Base-by-base conservation (phyloP, 345 rosid species). In the Eucalyptus cladocalyx region DNA sequence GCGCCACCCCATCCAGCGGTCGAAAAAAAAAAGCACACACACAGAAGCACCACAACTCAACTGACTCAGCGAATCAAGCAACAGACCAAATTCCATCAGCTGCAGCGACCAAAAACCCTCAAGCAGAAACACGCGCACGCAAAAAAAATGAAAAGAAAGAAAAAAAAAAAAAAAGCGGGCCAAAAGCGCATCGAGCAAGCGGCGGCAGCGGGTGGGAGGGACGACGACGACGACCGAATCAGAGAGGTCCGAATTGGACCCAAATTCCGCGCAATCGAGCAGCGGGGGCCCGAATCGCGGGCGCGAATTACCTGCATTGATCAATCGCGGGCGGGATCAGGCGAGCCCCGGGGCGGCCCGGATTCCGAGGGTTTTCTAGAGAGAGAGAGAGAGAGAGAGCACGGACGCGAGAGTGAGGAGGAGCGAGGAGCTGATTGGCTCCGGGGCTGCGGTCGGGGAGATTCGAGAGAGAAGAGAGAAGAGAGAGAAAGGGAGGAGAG, bases 221-320 rank as follows among this genome's bases (percentile, higher is more conserved):
- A 56, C 30, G 62, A 54, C 60, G 60, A 56, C 60, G 60, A 56
- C 28, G 62, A 56, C 62, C 30, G 83, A 76, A 76, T 76, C 83
- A 76, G 45, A 37, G 45, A 15, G 34, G 47, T 47, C 83, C 45
- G 47, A 37, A 76, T 72, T 23, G 83, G 42, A 76, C 83, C 28
- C 16, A 47, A 76, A 76, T 76, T 76, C 83, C 83, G 16, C 28
- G 45, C 40, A 37, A 72, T 72, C 83, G 26, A 72, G 47, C 47
- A 37, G 47, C 47, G 14, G 15, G 83, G 26, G 42, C 47, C 14
- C 83, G 83, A 76, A 76, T 76, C 42, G 83, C 47, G 28, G 24
- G 45, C 83, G 58, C 28, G 69, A 60, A 76, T 80, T 88, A 93
- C 94, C 94, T 86, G 91, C 95, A 93, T 93, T 94, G 91, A 92